These are phyloP conservation scores for Gracilaria vermiculophylla DNA, from an alignment of 23 red algal species.

Conservation along the genomic window DNA sequence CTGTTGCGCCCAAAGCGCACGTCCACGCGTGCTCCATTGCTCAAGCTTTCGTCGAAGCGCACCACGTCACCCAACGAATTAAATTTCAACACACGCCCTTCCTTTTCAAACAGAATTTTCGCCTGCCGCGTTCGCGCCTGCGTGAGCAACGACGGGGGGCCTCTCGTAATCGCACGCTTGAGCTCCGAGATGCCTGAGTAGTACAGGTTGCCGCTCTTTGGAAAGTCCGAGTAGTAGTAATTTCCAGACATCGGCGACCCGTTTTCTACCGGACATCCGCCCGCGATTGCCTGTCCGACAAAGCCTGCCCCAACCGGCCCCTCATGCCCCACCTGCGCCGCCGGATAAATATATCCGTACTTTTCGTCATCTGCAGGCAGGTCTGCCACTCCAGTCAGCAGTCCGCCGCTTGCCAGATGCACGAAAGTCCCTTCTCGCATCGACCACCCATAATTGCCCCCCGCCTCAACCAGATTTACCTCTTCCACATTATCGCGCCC, in stretches of 20 bases:
- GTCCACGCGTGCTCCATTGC: background rate
- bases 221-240: conserved; percentile 54
- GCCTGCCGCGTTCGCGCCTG: conserved; percentile 24
- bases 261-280: conserved; percentile 52
- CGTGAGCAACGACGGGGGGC: conserved; percentile 5
- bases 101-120: background rate
- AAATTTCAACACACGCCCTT: background rate
- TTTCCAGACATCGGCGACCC: conserved; percentile 23
- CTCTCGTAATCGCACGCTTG: conserved; percentile 1
- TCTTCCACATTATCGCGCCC: conserved; percentile 50
- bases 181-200: conserved; percentile 16
- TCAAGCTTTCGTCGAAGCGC: background rate
- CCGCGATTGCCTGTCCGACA: conserved; percentile 52
- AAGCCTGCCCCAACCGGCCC: conserved; percentile 5
- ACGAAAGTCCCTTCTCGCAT: conserved; percentile 41
- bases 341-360: conserved; percentile 19
- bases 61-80: conserved; percentile 24
- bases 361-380: conserved; percentile 11
- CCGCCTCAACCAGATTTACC: conserved; percentile 4
- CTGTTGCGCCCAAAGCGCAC: conserved; percentile 15
- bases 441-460: conserved; percentile 46
- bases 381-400: background rate
- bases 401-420: background rate
- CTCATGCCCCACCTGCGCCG: conserved; percentile 39
- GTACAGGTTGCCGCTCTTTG: conserved; percentile 36